A percentile compares a stretch with the other conserved stretches of the same genome.
phyloP scores from a whole-genome alignment of 202 grass and related monocot genomes.

The Carex sylvatica region DNA sequence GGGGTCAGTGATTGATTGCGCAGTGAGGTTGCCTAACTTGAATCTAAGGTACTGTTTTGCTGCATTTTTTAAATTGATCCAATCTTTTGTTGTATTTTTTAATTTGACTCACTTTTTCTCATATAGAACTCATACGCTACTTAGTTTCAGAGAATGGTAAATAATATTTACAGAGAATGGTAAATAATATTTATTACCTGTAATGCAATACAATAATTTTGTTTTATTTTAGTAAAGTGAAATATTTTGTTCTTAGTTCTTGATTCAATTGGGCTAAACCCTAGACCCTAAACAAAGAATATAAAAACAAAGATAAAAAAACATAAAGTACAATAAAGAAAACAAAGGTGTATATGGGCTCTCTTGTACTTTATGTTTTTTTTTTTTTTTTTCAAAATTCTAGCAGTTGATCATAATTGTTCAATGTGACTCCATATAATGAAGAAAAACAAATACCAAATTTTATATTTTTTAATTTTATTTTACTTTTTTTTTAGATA shows the following conservation, averaged over 20 bases:
- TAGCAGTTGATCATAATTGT: too few species aligned
- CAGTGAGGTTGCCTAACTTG: conserved; percentile 73
- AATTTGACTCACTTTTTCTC: background rate
- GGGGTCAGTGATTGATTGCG: conserved; percentile 57
- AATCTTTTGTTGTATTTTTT: too few species aligned
- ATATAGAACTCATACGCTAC: background rate
- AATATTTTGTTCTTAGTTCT: background rate
- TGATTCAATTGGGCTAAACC: background rate
- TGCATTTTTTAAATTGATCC: background rate
- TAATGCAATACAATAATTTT: background rate
- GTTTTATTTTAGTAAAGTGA: background rate
- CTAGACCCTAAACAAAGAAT: too few species aligned
- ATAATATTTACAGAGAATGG: background rate
- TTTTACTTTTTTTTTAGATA: too few species aligned
- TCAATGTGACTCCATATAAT: too few species aligned
- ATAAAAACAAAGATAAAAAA: too few species aligned
- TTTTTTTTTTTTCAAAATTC: too few species aligned
- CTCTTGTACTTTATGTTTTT: too few species aligned
- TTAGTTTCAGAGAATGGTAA: background rate
- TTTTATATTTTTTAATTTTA: too few species aligned
- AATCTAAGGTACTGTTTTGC: conserved; percentile 68
- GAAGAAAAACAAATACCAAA: too few species aligned
- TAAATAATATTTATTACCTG: background rate
- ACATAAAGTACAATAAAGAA: too few species aligned
- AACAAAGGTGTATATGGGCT: too few species aligned